Evolutionary conservation across 2,329 filamentous ascomycete genomes (phyloP), one percentile per base, ranked within the genome.

Genomic region (Colletotrichum lupini): DNA sequence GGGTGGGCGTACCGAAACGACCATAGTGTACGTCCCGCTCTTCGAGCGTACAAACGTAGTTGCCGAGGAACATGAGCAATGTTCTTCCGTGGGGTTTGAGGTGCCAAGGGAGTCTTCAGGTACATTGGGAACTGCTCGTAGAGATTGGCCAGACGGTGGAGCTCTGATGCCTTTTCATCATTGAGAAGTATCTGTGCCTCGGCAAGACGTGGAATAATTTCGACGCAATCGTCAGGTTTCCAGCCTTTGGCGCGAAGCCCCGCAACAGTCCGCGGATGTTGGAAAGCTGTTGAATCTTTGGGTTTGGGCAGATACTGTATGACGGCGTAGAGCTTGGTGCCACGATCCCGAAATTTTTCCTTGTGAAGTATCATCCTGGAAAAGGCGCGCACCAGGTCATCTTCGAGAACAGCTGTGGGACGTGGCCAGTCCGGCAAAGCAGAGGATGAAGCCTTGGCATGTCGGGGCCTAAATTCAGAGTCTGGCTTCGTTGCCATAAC

Each of bases 101-200:
- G 56, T 22, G 56, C 56, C 35, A 30, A 16, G 35, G 53, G 9
- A 8, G 24, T 46, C 26, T 58, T 58, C 63, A 58, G 53, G 28
- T 66, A 66, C 11, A 6, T 30, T 12, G 63, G 63, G 14, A 37
- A 66, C 12, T 37, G 32, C 11, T 66, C 52, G 53, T 58, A 66
- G 4, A 66, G 19, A 11, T 66, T 53, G 6, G 63, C 63, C 32
- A 66, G 32, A 9, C 14, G 53, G 11, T 53, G 30, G 2, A 66
- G 52, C 22, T 66, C 63, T 4, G 35, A 19, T 22, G 52, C 22
- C 24, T 30, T 28, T 28, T 28, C 37, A 6, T 49, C 37, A 19
- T 62, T 28, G 5, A 58, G 30, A 30, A 19, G 56, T n/a, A 22
- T 14, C 19, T 35, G 26, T 19, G 56, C 56, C 26, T 35, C 28